A percentile compares a stretch with the other conserved stretches of the same genome.
phyloP scores from a whole-genome alignment of 2,329 filamentous ascomycete species.

The Fusarium incarnatum region DNA sequence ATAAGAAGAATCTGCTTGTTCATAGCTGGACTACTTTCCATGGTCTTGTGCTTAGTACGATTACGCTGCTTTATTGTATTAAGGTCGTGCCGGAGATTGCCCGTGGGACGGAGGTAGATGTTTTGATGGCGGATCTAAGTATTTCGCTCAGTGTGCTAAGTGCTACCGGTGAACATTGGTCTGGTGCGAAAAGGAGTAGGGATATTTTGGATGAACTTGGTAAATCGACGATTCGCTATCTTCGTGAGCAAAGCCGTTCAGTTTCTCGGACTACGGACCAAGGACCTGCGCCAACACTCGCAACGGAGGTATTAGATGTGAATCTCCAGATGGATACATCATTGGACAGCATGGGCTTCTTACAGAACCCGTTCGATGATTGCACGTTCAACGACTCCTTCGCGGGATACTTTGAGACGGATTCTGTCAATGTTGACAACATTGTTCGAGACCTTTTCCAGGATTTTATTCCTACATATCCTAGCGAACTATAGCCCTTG shows the following conservation, averaged over 20 bases:
- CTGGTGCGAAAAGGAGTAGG: constrained; percentile 59
- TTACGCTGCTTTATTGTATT: constrained; percentile 64
- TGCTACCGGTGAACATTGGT: constrained; percentile 64
- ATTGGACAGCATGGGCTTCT: constrained; percentile 8
- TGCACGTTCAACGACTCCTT: constrained; percentile 45
- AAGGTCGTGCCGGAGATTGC: constrained; percentile 59
- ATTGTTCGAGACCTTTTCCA: constrained; percentile 53
- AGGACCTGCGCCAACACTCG: not conserved
- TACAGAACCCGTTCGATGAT: constrained; percentile 43
- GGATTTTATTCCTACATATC: constrained; percentile 51
- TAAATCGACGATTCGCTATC: constrained; percentile 47
- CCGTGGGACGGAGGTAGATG: constrained; percentile 51
- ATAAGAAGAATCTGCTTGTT: constrained; percentile 57
- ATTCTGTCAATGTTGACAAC: constrained; percentile 48
- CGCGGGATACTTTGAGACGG: constrained; percentile 47
- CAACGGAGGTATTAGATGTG: constrained; percentile 6
- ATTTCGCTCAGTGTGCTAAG: constrained; percentile 60
- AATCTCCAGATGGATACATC: not conserved
- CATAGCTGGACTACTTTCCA: constrained; percentile 64
- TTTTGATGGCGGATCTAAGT: constrained; percentile 56
- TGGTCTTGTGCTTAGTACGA: constrained; percentile 59
- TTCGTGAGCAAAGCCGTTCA: constrained; percentile 29
- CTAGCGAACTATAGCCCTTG: not conserved
- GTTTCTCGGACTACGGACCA: not conserved
- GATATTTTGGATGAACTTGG: constrained; percentile 58